These are phyloP conservation scores for Trichoderma afroharzianum DNA, from an alignment of 2,329 filamentous ascomycete species.

Conservation along the genomic window DNA sequence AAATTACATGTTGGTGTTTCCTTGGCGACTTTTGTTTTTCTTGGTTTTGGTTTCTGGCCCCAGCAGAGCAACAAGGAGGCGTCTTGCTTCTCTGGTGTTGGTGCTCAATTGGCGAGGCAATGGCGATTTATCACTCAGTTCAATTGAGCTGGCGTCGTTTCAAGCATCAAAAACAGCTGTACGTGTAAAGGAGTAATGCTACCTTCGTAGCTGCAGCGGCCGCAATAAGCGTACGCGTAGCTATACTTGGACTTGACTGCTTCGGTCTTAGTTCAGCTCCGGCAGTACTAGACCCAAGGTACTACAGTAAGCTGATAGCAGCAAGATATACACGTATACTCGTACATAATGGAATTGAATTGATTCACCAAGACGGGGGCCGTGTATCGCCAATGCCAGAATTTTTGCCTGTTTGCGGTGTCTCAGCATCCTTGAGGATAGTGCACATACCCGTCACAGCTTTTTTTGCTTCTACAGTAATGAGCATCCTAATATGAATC, in stretches of 20 bases:
- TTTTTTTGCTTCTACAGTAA: neutral
- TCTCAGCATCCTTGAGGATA: neutral
- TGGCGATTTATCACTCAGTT: neutral
- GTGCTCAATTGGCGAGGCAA: neutral
- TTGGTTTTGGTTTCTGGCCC: neutral
- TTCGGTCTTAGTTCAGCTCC: constrained; percentile 6
- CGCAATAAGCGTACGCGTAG: constrained; percentile 6
- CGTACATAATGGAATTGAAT: neutral
- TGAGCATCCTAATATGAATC: neutral
- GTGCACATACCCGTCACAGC: neutral
- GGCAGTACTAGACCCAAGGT: neutral
- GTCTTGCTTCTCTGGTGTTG: neutral
- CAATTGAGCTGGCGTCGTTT: neutral
- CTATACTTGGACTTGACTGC: neutral
- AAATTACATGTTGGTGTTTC: neutral
- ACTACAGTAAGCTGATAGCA: neutral
- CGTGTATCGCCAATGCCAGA: neutral
- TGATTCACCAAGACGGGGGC: neutral
- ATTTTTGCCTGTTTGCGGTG: neutral
- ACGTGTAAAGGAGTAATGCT: neutral
- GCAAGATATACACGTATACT: neutral
- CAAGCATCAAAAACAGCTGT: neutral
- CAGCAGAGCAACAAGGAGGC: neutral
- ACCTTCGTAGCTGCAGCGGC: neutral
- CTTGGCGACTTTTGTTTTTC: neutral